phyloP scores from a whole-genome alignment of 208 protist species.

The Acanthamoeba castellanii region DNA sequence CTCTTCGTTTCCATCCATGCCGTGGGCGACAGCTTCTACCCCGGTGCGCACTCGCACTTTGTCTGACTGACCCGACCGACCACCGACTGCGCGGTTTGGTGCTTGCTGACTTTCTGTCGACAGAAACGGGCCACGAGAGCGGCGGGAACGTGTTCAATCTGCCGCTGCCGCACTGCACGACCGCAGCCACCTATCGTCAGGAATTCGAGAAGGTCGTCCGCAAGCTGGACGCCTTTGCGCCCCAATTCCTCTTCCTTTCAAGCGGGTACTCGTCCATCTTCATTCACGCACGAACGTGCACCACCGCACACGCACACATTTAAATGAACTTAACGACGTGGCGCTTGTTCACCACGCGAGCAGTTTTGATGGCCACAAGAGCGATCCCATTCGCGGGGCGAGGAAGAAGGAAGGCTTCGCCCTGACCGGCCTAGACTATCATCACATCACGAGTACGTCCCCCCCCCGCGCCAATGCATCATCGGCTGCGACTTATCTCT shows the following conservation, averaged over 20 bases:
- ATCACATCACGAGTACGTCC: slow-evolving; percentile 43
- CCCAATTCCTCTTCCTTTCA: slow-evolving; percentile 79
- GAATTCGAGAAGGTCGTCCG: slow-evolving; percentile 77
- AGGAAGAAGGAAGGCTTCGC: slow-evolving; percentile 36
- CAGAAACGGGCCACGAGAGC: neutral
- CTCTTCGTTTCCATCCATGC: slow-evolving; percentile 84
- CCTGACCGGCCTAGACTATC: neutral
- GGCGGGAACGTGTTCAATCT: slow-evolving; percentile 79
- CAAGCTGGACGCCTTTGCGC: slow-evolving; percentile 76
- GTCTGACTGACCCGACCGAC: neutral
- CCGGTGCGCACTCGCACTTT: slow-evolving; percentile 30
- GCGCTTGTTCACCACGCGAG: neutral
- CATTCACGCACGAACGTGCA: neutral
- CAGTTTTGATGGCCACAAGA: slow-evolving; percentile 42
- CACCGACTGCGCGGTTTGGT: neutral
- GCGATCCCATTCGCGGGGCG: slow-evolving; percentile 45
- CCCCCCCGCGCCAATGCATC: neutral
- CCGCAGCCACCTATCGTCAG: slow-evolving; percentile 38
- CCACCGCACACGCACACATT: neutral
- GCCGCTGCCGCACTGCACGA: slow-evolving; percentile 67
- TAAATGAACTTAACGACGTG: too few species aligned
- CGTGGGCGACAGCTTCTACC: slow-evolving; percentile 81
- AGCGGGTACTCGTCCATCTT: slow-evolving; percentile 69
- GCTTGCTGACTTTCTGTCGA: neutral
- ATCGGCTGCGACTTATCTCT: too few species aligned